Evolutionary conservation across 257 asterid genomes (phyloP), one percentile per base, ranked within the genome.

Genomic region (Haberlea rhodopensis): DNA sequence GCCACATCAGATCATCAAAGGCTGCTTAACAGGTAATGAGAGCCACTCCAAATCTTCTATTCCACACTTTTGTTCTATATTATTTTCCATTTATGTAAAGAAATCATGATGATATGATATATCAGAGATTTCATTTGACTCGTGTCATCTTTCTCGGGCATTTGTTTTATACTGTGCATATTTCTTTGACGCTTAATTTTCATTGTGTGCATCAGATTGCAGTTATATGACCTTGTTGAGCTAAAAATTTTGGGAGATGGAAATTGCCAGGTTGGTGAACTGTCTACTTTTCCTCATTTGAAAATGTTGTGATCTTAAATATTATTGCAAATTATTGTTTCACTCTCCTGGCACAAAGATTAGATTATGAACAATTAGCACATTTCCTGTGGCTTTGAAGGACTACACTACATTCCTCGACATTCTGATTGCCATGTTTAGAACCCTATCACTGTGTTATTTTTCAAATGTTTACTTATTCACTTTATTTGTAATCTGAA

Each of bases 161-260:
- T 62, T 4, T 21, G 18, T 71, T 63, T 59, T 51, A 53, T 26
- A 18, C 46, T 7, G 32, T 60, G 2, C 29, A 0, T 6, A 54
- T 46, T 40, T 21, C 16, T 48, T 34, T 64, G 27, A 70, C 70
- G 48, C 53, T 53, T 65, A 27, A 15, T 51, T 66, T 57, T 62
- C 65, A 6, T 54, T 20, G 24, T 62, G 23, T 45, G 29, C 53
- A 22, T 54, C 86, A 90, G 97, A 69, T 77, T 90, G 83, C 80
- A 84, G 75, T 74, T 90, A 66, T 90, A 90, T 65, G 92, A 90
- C 40, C 76, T 90, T 37, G 84, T 72, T 46, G 97, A 90, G 77
- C 89, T 82, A 61, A 85, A 90, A 78, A 82, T 90, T 63, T 73
- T 82, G 21, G 97, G 97, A 76, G 97, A 90, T 72, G 97, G 97